phyloP scores from a whole-genome alignment of 495 filamentous ascomycete genomes.

The Halenospora varia region DNA sequence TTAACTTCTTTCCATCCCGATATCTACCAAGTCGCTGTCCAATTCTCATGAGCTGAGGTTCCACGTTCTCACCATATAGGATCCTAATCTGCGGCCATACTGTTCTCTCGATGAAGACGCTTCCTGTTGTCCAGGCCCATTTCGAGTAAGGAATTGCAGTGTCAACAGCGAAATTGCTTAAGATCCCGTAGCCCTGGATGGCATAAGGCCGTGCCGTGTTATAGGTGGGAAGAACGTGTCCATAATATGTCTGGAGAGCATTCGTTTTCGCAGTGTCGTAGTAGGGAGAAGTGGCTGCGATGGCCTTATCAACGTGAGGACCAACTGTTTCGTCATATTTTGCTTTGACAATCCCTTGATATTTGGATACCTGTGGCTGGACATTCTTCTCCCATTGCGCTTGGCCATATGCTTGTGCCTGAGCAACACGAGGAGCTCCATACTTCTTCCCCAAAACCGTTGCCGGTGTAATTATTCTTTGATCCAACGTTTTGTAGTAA shows the following conservation, averaged over 20 bases:
- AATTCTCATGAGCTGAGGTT: slow-evolving; percentile 91
- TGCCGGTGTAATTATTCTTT: slow-evolving; percentile 62
- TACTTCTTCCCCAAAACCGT: slow-evolving; percentile 63
- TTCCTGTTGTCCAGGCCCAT: slow-evolving; percentile 62
- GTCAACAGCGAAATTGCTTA: slow-evolving; percentile 61
- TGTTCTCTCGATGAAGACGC: slow-evolving; percentile 64
- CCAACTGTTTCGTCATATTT: slow-evolving; percentile 66
- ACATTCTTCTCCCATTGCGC: slow-evolving; percentile 75
- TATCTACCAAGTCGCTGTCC: slow-evolving; percentile 85
- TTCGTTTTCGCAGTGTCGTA: slow-evolving; percentile 59
- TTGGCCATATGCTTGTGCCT: slow-evolving; percentile 57
- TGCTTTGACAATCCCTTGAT: slow-evolving; percentile 51
- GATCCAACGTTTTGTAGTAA: slow-evolving; percentile 65
- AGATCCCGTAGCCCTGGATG: slow-evolving; percentile 60
- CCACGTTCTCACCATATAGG: slow-evolving; percentile 85
- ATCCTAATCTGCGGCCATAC: slow-evolving; percentile 76
- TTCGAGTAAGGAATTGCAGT: slow-evolving; percentile 69
- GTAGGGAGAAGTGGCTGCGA: slow-evolving; percentile 60
- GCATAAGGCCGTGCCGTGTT: slow-evolving; percentile 67
- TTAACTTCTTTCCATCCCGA: slow-evolving; percentile 59
- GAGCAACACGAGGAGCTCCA: slow-evolving; percentile 70
- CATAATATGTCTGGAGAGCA: slow-evolving; percentile 62
- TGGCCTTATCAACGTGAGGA: slow-evolving; percentile 65
- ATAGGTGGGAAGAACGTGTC: slow-evolving; percentile 72
- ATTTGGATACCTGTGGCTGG: slow-evolving; percentile 66